Base-by-base conservation (phyloP, 441 rosid species). In the Erodium texanum region DNA sequence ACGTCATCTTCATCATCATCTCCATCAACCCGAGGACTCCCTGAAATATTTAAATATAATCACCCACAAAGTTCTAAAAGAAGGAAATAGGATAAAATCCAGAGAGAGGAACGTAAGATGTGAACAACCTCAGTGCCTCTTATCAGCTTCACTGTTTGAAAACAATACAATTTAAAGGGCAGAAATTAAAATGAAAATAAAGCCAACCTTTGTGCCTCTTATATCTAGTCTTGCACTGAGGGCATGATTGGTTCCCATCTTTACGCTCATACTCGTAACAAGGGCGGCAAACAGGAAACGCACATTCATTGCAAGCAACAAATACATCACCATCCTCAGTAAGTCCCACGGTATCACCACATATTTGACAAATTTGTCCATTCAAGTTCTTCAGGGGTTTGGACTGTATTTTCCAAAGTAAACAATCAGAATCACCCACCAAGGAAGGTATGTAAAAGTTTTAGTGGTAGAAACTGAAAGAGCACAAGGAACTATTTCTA, bases 281-380 rank as follows among this genome's bases (percentile, higher is more conserved):
- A 27, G 88, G 84, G 68, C 91, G 78, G 79, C 99, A 88, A n/a
- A 87, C 92, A 58, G 95, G 95, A 80, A 93, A 89, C 66, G 97
- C 97, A 80, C 95, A 93, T 80, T 91, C 99, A 69, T 89, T 86
- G 80, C 96, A 89, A 67, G 91, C 96, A 80, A 89, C 87, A 81
- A 89, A 87, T 32, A 80, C 84, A 76, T 89, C 96, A 19, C 93
- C 89, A 67, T 81, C 85, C 16, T 61, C 77, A 2, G 84, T 81
- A 34, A 87, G 27, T 75, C 87, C 93, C 41, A 89, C 84, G 73
- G 83, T 89, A 74, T 89, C 96, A 24, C 86, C 96, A 66, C 96
- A 89, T n/a, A n/a, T n/a, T n/a, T 27, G 29, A 27, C 29, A 27
- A 27, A 27, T 27, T 4, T 27, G 29, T 27, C 2, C 29, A 27